Evolutionary conservation across 2,329 filamentous ascomycete genomes (phyloP).

Genomic region (Davidsoniella eucalypti): DNA sequence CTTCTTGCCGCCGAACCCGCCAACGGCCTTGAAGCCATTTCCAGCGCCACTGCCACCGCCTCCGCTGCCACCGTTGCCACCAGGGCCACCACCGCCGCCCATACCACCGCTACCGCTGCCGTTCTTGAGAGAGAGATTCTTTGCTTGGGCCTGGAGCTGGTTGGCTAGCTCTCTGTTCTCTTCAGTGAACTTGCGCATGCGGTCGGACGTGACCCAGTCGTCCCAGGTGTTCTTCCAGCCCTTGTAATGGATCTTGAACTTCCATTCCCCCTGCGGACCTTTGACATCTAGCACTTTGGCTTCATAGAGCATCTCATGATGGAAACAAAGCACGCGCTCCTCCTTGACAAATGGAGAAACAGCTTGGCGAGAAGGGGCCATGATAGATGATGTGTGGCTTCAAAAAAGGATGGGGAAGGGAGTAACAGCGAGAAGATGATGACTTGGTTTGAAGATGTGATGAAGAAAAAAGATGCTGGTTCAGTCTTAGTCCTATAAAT

Average conservation of each 20-base stretch:
- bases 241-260: constrained; percentile 95
- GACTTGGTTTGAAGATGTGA: neutral
- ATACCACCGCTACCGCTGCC: constrained; percentile 29
- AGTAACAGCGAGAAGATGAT: neutral
- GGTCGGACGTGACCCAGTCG: constrained; percentile 91
- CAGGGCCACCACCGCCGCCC: constrained; percentile 41
- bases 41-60: constrained; percentile 18
- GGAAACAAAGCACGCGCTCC: constrained; percentile 91
- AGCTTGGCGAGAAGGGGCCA: constrained; percentile 28
- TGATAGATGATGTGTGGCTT: constrained; percentile 15
- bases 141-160: constrained; percentile 54
- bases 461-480: neutral
- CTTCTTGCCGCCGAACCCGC: constrained; percentile 16
- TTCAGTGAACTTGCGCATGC: constrained; percentile 82
- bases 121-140: constrained; percentile 35
- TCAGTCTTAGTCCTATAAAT: neutral
- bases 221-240: constrained; percentile 99
- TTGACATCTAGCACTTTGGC: constrained; percentile 79
- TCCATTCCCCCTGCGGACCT: constrained; percentile 38
- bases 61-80: constrained; percentile 44
- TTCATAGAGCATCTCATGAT: constrained; percentile 93
- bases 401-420: neutral
- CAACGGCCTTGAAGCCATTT: constrained; percentile 23
- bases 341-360: constrained; percentile 49
- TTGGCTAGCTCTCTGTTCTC: constrained; percentile 84